Evolutionary conservation across 805 yeast species (phyloP).

Genomic region (Tetrapisispora fleetii): DNA sequence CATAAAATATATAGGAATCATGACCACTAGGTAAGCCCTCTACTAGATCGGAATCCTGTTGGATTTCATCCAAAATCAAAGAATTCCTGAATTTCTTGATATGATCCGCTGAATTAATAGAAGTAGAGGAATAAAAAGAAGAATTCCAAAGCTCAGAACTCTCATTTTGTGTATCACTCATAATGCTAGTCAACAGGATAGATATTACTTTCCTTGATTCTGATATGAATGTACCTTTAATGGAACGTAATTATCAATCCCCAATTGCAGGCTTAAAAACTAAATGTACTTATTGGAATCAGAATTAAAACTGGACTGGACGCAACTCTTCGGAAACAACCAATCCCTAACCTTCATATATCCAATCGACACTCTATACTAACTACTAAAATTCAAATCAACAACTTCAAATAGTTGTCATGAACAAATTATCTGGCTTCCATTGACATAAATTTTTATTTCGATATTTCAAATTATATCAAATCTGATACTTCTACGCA

Average conservation of each 20-base stretch:
- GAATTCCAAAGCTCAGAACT: constrained; percentile 16
- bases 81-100: constrained; percentile 28
- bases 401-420: neutral
- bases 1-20: constrained; percentile 1
- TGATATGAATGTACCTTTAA: neutral
- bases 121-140: constrained; percentile 23
- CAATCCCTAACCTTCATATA: no score
- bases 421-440: neutral
- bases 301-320: no score
- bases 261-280: no score
- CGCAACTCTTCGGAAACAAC: no score
- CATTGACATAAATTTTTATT: neutral
- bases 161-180: constrained; percentile 6
- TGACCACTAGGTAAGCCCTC: neutral
- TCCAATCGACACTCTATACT: no score
- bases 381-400: no score
- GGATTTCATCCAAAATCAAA: constrained; percentile 20
- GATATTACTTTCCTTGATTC: neutral
- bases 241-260: no score
- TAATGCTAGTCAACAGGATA: neutral
- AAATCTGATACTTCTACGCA: neutral
- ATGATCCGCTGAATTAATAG: constrained; percentile 24
- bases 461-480: neutral
- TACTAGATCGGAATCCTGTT: constrained; percentile 7
- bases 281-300: no score